Evolutionary conservation across 495 filamentous ascomycete species (phyloP).

Genomic region (Penicillium canariense): DNA sequence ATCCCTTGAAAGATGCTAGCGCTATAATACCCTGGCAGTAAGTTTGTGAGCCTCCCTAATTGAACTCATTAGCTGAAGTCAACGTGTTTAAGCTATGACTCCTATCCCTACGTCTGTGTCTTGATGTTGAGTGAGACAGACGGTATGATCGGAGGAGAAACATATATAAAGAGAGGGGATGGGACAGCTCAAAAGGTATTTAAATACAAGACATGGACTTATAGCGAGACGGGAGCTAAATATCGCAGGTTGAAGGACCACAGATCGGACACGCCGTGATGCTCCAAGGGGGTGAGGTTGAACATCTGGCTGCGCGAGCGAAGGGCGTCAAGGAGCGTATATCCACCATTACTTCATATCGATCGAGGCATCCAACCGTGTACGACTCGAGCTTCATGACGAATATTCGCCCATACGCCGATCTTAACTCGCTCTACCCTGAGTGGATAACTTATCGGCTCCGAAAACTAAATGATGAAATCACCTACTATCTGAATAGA

Average conservation of each 20-base stretch:
- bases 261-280: conserved; percentile 26
- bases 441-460: conserved; percentile 33
- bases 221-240: neutral
- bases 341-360: conserved; percentile 33
- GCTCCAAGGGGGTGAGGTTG: conserved; percentile 33
- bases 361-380: conserved; percentile 20
- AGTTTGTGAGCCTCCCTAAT: conserved; percentile 7
- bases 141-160: conserved; percentile 36
- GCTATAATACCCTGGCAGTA: conserved; percentile 36
- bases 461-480: conserved; percentile 16
- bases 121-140: conserved; percentile 35
- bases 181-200: conserved; percentile 23
- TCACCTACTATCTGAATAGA: conserved; percentile 9
- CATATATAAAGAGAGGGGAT: conserved; percentile 32
- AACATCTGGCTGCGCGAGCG: conserved; percentile 32
- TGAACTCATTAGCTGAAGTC: neutral
- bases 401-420: conserved; percentile 31
- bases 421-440: conserved; percentile 23
- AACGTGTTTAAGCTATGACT: conserved; percentile 23
- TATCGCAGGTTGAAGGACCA: conserved; percentile 24
- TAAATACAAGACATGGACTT: neutral
- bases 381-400: conserved; percentile 33
- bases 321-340: conserved; percentile 31
- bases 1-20: conserved; percentile 19
- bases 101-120: conserved; percentile 37